Evolutionary conservation across 768 basidiomycete genomes (phyloP).

Genomic region (Rhizopogon rudus): DNA sequence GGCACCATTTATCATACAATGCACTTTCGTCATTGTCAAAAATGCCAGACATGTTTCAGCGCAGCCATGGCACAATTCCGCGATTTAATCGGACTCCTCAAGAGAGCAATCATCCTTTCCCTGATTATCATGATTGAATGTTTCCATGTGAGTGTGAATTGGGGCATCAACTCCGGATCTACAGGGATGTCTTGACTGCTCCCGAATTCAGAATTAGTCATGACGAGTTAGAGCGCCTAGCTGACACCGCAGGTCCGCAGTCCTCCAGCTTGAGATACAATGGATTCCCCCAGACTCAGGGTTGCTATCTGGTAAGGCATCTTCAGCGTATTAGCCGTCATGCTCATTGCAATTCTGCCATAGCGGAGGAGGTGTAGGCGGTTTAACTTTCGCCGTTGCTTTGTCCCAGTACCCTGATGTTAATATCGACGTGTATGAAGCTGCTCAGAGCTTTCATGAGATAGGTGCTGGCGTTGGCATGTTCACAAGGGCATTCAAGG

Average conservation of each 20-base stretch:
- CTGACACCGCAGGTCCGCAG: neutral
- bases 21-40: too few relatives aligned
- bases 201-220: neutral
- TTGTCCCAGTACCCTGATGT: conserved; percentile 43
- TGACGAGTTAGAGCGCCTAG: too few relatives aligned
- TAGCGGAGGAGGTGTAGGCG: conserved; percentile 39
- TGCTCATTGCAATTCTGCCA: neutral
- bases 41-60: too few relatives aligned
- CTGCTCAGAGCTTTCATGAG: conserved; percentile 43
- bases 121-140: too few relatives aligned
- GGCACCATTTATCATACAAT: too few relatives aligned
- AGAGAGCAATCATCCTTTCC: too few relatives aligned
- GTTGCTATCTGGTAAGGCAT: conserved; percentile 21
- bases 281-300: conserved; percentile 19
- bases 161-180: too few relatives aligned
- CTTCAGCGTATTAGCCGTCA: neutral
- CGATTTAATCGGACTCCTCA: too few relatives aligned
- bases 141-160: too few relatives aligned
- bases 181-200: too few relatives aligned
- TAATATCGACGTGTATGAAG: conserved; percentile 53
- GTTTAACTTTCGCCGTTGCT: conserved; percentile 33
- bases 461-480: conserved; percentile 58
- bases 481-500: conserved; percentile 33
- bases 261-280: neutral
- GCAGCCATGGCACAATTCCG: too few relatives aligned